phyloP scores from a whole-genome alignment of 768 basidiomycete species.

The Solioccasus polychromus region DNA sequence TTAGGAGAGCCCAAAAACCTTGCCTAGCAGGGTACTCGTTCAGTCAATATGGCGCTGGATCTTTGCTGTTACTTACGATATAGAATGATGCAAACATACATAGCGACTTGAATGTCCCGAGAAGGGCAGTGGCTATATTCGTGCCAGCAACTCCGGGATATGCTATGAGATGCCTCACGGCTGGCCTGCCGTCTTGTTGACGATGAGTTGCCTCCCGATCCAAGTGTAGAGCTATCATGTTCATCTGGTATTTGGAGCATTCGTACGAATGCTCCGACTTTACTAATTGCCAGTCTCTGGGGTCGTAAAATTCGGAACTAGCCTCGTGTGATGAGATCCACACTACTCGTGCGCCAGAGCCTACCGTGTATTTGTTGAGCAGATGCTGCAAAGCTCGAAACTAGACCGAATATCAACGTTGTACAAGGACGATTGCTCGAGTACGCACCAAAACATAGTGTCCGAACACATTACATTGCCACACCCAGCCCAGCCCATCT shows the following conservation, averaged over 20 bases:
- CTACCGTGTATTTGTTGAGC: slow-evolving; percentile 43
- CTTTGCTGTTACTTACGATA: slow-evolving; percentile 44
- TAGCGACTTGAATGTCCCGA: slow-evolving; percentile 42
- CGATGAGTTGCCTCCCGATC: slow-evolving; percentile 41
- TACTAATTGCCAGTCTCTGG: slow-evolving; percentile 70
- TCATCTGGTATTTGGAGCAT: slow-evolving; percentile 72
- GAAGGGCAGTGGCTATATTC: slow-evolving; percentile 50
- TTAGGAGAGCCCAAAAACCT: slow-evolving; percentile 65
- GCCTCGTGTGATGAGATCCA: slow-evolving; percentile 81
- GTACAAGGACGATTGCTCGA: neutral
- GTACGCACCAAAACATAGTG: slow-evolving; percentile 72
- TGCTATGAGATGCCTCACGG: slow-evolving; percentile 51
- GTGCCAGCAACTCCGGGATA: slow-evolving; percentile 73
- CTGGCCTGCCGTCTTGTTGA: slow-evolving; percentile 11
- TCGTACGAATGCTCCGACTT: slow-evolving; percentile 65
- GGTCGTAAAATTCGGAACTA: slow-evolving; percentile 49
- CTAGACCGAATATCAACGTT: slow-evolving; percentile 37
- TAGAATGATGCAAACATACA: slow-evolving; percentile 60
- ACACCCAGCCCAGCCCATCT: slow-evolving; percentile 76
- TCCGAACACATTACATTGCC: slow-evolving; percentile 83
- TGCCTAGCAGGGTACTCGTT: slow-evolving; percentile 42
- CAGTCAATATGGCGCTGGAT: neutral
- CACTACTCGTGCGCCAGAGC: slow-evolving; percentile 55
- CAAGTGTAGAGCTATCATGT: slow-evolving; percentile 58
- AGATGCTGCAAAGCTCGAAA: slow-evolving; percentile 58